phyloP scores from a whole-genome alignment of 2,329 filamentous ascomycete genomes.

The Alternaria infectoria region DNA sequence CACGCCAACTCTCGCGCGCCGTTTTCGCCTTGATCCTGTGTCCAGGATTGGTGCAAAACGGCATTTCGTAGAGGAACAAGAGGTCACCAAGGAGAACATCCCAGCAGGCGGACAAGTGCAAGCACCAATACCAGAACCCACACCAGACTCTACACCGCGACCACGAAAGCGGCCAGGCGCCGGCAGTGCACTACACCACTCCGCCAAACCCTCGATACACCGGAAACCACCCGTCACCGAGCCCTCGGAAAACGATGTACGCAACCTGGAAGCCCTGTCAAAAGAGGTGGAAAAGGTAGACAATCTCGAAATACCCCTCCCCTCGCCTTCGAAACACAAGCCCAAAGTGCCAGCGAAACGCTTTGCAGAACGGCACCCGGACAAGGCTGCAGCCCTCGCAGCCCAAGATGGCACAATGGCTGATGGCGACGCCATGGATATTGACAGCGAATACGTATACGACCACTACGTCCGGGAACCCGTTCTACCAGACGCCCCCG shows the following conservation, averaged over 20 bases:
- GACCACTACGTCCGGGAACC: conserved; percentile 65
- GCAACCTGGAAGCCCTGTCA: conserved; percentile 42
- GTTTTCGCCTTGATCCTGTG: conserved; percentile 33
- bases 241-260: conserved; percentile 36
- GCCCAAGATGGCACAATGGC: conserved; percentile 3
- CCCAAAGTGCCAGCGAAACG: conserved; percentile 43
- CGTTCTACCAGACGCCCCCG: conserved; percentile 44
- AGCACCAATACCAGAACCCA: conserved; percentile 1
- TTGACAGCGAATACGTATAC: conserved; percentile 63
- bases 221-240: conserved; percentile 12
- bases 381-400: conserved; percentile 28
- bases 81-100: conserved; percentile 2
- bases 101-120: conserved; percentile 5
- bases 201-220: conserved; percentile 6
- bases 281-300: conserved; percentile 39
- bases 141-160: conserved; percentile 16
- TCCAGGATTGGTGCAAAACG: conserved; percentile 22
- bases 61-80: conserved; percentile 29
- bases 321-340: conserved; percentile 38
- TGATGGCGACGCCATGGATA: conserved; percentile 42
- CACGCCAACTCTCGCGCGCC: conserved; percentile 26
- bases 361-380: conserved; percentile 43
- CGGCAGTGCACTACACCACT: conserved; percentile 21
- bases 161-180: conserved; percentile 40
- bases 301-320: conserved; percentile 11